phyloP scores from a whole-genome alignment of 108 stramenopile genomes.

The Pseudonitzschia multistriata region DNA sequence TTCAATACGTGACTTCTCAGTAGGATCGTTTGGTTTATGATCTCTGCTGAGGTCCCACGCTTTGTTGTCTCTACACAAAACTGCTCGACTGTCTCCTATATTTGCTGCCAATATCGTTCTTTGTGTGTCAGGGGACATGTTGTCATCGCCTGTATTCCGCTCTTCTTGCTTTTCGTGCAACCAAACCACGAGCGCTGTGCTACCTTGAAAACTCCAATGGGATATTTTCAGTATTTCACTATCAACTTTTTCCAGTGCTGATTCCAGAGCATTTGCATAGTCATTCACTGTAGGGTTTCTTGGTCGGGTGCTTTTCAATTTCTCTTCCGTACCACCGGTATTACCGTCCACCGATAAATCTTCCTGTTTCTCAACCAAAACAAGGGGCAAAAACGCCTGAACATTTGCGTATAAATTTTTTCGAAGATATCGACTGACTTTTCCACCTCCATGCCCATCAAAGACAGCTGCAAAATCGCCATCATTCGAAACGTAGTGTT shows the following conservation, averaged over 20 bases:
- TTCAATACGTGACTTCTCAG: conserved; percentile 64
- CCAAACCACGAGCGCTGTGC: conserved; percentile 84
- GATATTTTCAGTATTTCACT: conserved; percentile 53
- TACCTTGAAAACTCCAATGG: conserved; percentile 84
- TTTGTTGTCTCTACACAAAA: conserved; percentile 57
- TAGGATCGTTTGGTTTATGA: conserved; percentile 81
- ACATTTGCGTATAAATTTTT: conserved; percentile 78
- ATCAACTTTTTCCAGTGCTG: conserved; percentile 69
- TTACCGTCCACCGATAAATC: background rate
- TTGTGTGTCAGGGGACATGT: conserved; percentile 3
- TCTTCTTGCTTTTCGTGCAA: conserved; percentile 44
- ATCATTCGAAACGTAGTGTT: conserved; percentile 47
- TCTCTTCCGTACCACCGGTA: too few relatives aligned
- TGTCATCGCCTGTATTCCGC: background rate
- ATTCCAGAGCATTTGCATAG: conserved; percentile 37
- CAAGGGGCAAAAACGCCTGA: conserved; percentile 46
- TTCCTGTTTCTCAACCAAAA: background rate
- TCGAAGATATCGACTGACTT: conserved; percentile 76
- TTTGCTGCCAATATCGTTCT: conserved; percentile 79
- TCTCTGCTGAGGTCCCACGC: conserved; percentile 79
- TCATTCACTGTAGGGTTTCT: conserved; percentile 23
- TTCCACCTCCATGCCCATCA: conserved; percentile 93
- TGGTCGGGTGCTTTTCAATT: background rate
- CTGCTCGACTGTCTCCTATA: conserved; percentile 88
- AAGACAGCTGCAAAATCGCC: conserved; percentile 85